Base-by-base conservation (phyloP, 495 filamentous ascomycete genomes). In the Hypoxylon trugodes region DNA sequence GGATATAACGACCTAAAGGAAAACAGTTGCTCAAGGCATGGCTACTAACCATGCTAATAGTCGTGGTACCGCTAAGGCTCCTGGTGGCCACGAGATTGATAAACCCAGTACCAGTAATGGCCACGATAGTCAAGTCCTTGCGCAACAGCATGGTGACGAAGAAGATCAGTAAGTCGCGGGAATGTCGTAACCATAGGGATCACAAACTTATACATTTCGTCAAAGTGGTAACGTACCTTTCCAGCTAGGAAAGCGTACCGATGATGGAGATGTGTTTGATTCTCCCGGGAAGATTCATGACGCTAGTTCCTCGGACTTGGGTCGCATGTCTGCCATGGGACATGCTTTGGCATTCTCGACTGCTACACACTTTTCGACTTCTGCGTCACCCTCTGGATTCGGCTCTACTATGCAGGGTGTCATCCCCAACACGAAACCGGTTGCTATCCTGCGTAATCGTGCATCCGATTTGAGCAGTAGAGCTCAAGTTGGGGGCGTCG, bases 401-500 rank as follows among this genome's bases (percentile, higher is more conserved):
- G 32, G 46, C 16, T 38, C 40, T 21, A 42, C 46, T n/a, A 61
- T 66, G 63, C 55, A 61, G 24, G 63, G 42, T 35, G 56, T 25
- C 7, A 35, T 61, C 32, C 43, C 56, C 8, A 40, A 24, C 1
- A 49, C 28, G 36, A 49, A 51, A 38, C 63, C 43, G 10, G 9
- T 50, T 0, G 43, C 21, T 1, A 40, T 38, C 42, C 6, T 56
- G n/a, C 61, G 61, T 15, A 24, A 16, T n/a, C 49, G 50, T 7
- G 19, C 56, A 13, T 51, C 63, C 2, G 28, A 50, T n/a, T 0
- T 56, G 15, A 42, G 48, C 6, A 59, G 24, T 9, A 32, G 58
- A 47, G 16, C 59, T 21, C 59, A 54, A 9, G 61, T 66, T 16
- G 58, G 71, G 6, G 68, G 73, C 49, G 73, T 81, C n/a, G 85